phyloP scores from a whole-genome alignment of 495 filamentous ascomycete species.

The Peziza echinospora region DNA sequence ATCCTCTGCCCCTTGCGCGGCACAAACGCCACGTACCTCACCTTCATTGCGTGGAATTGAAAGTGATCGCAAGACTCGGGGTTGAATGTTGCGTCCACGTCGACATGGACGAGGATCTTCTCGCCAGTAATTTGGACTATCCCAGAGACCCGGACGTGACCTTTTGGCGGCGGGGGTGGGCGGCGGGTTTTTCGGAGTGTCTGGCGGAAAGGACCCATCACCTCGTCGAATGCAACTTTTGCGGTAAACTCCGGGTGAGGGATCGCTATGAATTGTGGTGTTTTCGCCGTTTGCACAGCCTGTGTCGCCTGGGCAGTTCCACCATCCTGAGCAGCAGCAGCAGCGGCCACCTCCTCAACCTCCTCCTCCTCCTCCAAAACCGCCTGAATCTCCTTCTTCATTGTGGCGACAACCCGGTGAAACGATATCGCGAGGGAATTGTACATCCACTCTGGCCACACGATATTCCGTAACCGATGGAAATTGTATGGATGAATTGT shows the following conservation, averaged over 20 bases:
- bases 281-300: not conserved
- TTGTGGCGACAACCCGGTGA: not conserved
- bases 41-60: conserved; percentile 10
- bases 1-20: not conserved
- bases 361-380: not conserved
- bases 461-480: conserved; percentile 8
- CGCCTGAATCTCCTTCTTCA: not conserved
- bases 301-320: too few relatives aligned
- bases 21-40: conserved; percentile 8
- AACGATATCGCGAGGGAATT: conserved; percentile 9
- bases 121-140: conserved; percentile 13
- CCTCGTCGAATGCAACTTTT: conserved; percentile 3
- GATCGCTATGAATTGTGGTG: not conserved
- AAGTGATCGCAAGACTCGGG: conserved; percentile 9
- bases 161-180: conserved; percentile 9
- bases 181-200: conserved; percentile 4
- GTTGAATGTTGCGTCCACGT: conserved; percentile 12
- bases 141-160: conserved; percentile 14
- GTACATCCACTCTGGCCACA: conserved; percentile 12
- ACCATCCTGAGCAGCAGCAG: too few relatives aligned
- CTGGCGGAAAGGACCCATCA: conserved; percentile 1
- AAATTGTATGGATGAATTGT: conserved; percentile 6
- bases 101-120: conserved; percentile 11
- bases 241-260: not conserved
- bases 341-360: not conserved